Base-by-base conservation (phyloP, 345 rosid species). In the Pistacia vera region DNA sequence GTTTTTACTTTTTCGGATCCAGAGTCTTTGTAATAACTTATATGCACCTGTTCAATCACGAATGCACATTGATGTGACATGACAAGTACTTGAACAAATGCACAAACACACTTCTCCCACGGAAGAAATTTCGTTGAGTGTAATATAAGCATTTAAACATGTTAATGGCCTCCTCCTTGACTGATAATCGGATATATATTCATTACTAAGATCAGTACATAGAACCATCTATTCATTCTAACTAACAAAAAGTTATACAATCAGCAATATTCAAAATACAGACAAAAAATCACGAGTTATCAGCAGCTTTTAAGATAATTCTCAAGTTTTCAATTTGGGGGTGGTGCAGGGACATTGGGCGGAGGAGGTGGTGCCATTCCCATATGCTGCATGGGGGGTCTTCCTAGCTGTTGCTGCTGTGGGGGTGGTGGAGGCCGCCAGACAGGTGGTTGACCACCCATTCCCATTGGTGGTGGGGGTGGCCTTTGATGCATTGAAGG, bases 381-480 rank as follows among this genome's bases (percentile, higher is more conserved):
- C 89, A 79, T 86, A 28, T 89, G 93, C n/a, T 73, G 86, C 88
- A 84, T 90, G 11, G 71, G 87, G 12, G 82, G 88, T 54, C 87
- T 81, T 55, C 90, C 92, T 11, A 68, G 67, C 77, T 85, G 83
- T 56, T 83, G 95, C 73, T 85, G 97, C 33, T 4, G 86, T 86
- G 8, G 88, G 97, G 92, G 98, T 59, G 92, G 90, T 17, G 84
- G 96, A 33, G 87, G 92, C 79, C 84, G 88, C 76, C 93, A 86
- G 6, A 52, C 73, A 41, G 83, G 94, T 77, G 86, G 90, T 33
- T 82, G 96, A 30, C 66, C 80, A 56, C 85, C 90, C 92, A 92
- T 89, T 66, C 91, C 95, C 93, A 92, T 87, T 66, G 82, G 92
- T 81, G 84, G 97, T 28, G 93, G 97, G 0, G 92, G 94, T 17